Conservation (phyloP, 2,329 filamentous ascomycete genomes). For the Exophiala bonariae region DNA sequence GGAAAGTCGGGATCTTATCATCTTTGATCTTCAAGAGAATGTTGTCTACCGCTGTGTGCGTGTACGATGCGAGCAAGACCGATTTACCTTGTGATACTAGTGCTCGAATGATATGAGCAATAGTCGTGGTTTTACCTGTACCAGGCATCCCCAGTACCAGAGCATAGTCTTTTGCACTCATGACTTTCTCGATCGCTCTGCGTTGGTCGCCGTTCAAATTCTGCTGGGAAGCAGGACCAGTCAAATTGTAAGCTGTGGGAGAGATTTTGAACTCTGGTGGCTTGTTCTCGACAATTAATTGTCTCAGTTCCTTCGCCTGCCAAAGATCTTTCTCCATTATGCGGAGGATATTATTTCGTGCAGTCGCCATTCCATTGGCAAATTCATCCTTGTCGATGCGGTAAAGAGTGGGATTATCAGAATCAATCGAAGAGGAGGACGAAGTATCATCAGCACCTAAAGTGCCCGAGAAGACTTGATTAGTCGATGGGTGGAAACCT, state of each 20-base stretch:
- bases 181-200: conserved; percentile 86
- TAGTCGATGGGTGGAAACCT: conserved; percentile 72
- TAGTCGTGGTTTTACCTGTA: conserved; percentile 97
- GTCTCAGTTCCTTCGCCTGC: conserved; percentile 70
- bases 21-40: conserved; percentile 88
- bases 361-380: conserved; percentile 93
- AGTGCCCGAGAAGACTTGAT: conserved; percentile 86
- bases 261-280: conserved; percentile 70
- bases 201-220: conserved; percentile 85
- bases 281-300: conserved; percentile 75
- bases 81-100: conserved; percentile 87
- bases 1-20: conserved; percentile 74
- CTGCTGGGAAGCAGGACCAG: conserved; percentile 54
- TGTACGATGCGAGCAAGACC: conserved; percentile 91
- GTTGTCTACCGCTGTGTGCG: conserved; percentile 96
- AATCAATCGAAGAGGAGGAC: not conserved
- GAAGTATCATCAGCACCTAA: conserved; percentile 75
- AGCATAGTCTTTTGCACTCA: conserved; percentile 92
- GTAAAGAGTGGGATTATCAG: conserved; percentile 58
- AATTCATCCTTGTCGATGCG: conserved; percentile 97
- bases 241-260: conserved; percentile 63
- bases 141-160: conserved; percentile 98
- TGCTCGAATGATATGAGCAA: conserved; percentile 92
- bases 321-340: conserved; percentile 80
- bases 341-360: conserved; percentile 89